Conservation (phyloP, 176 grass and related monocot species). For the Bolboschoenus planiculmis region DNA sequence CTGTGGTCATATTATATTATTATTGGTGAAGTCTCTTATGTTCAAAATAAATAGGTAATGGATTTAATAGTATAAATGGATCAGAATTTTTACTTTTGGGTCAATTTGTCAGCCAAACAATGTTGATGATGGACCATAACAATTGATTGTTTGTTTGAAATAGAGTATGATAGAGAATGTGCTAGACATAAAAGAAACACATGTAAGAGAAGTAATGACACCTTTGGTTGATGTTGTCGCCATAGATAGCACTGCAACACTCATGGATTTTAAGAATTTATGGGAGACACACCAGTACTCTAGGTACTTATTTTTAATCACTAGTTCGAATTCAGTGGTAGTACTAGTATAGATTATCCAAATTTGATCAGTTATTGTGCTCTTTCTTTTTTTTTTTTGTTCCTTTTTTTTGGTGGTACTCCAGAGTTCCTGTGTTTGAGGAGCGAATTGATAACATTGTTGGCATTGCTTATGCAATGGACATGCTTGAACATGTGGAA, state of each 20-base stretch:
- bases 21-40: background rate
- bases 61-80: background rate
- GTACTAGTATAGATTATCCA: background rate
- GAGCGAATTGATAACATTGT: conserved; percentile 99
- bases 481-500: conserved; percentile 95
- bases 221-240: conserved; percentile 94
- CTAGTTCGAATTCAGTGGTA: background rate
- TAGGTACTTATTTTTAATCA: conserved; percentile 37
- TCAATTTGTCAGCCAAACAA: background rate
- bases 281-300: conserved; percentile 97
- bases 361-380: background rate
- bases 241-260: conserved; percentile 64
- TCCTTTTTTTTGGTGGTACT: conserved; percentile 20
- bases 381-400: background rate
- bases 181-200: conserved; percentile 94
- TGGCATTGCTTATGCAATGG: conserved; percentile 99
- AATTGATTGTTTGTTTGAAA: conserved; percentile 16
- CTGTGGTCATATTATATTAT: background rate
- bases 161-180: conserved; percentile 99
- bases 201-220: conserved; percentile 96
- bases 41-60: background rate
- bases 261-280: conserved; percentile 84
- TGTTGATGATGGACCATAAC: conserved; percentile 4
- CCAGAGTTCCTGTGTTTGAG: conserved; percentile 95
- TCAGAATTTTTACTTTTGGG: background rate